Percentiles rank a stretch among this genome's conserved stretches.
Conservation (phyloP, 768 basidiomycete species). For the Auricularia auricula-judae region DNA sequence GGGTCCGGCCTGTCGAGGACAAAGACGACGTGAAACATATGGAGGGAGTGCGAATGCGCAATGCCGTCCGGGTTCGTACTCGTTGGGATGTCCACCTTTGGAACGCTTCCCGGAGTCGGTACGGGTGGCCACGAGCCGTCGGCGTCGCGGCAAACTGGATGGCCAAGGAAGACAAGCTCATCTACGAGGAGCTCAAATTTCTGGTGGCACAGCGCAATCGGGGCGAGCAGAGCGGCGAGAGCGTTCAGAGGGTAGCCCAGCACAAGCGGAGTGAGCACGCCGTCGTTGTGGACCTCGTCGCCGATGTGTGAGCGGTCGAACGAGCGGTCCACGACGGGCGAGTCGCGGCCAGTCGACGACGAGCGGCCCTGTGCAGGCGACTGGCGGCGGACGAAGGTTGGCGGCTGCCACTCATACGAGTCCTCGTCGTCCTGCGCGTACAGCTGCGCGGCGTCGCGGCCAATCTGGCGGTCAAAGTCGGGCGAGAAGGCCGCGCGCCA, state of each 20-base stretch:
- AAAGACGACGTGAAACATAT: constrained; percentile 77
- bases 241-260: constrained; percentile 76
- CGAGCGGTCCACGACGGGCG: constrained; percentile 1
- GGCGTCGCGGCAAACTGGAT: constrained; percentile 74
- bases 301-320: not conserved
- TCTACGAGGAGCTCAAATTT: constrained; percentile 90
- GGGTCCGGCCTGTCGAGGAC: constrained; percentile 87
- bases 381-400: not conserved
- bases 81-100: not conserved
- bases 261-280: constrained; percentile 24
- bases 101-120: not conserved
- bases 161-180: constrained; percentile 85
- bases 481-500: constrained; percentile 8
- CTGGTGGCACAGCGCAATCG: constrained; percentile 77
- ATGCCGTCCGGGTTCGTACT: not conserved
- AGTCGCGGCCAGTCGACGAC: not conserved
- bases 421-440: not conserved
- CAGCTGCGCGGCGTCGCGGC: not conserved
- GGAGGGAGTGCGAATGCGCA: constrained; percentile 24
- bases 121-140: constrained; percentile 54
- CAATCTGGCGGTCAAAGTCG: constrained; percentile 2
- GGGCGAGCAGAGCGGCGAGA: constrained; percentile 71
- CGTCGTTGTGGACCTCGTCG: not conserved
- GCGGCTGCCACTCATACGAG: not conserved
- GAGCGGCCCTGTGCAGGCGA: not conserved